Conservation (phyloP, 805 yeast genomes). For the Pichia pseudocactophila region DNA sequence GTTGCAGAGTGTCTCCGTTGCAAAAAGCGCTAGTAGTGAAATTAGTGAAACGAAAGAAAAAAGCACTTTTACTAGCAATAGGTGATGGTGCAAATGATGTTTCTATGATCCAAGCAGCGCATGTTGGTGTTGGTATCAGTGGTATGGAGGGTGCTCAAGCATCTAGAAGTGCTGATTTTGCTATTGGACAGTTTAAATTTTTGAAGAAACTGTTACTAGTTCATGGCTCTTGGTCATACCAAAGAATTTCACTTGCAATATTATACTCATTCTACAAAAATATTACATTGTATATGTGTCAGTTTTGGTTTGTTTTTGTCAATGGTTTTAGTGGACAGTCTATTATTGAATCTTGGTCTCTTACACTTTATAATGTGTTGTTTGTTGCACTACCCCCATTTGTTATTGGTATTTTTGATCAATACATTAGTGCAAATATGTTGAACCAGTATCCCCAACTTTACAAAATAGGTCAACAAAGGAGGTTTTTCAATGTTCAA, state of each 20-base stretch:
- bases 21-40: conserved; percentile 96
- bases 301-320: conserved; percentile 93
- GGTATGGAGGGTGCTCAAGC: conserved; percentile 99
- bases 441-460: conserved; percentile 88
- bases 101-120: conserved; percentile 98
- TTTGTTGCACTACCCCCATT: conserved; percentile 95
- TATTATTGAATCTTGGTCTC: conserved; percentile 94
- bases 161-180: conserved; percentile 94
- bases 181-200: conserved; percentile 91
- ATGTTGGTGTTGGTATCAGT: conserved; percentile 97
- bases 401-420: conserved; percentile 94
- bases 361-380: conserved; percentile 89
- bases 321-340: conserved; percentile 95
- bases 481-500: conserved; percentile 79
- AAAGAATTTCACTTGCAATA: conserved; percentile 85
- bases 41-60: conserved; percentile 76
- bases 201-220: conserved; percentile 76
- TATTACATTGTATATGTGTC: conserved; percentile 93
- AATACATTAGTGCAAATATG: conserved; percentile 83
- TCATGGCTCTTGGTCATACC: conserved; percentile 98
- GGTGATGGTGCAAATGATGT: conserved; percentile 99
- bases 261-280: conserved; percentile 93
- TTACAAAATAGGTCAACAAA: conserved; percentile 82
- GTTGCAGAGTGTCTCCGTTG: conserved; percentile 96
- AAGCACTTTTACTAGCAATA: conserved; percentile 74